Percentiles rank a stretch among this genome's conserved stretches.
These are phyloP conservation scores for Eucalyptus pauciflora DNA, from an alignment of 345 rosid genomes.

Conservation along the genomic window DNA sequence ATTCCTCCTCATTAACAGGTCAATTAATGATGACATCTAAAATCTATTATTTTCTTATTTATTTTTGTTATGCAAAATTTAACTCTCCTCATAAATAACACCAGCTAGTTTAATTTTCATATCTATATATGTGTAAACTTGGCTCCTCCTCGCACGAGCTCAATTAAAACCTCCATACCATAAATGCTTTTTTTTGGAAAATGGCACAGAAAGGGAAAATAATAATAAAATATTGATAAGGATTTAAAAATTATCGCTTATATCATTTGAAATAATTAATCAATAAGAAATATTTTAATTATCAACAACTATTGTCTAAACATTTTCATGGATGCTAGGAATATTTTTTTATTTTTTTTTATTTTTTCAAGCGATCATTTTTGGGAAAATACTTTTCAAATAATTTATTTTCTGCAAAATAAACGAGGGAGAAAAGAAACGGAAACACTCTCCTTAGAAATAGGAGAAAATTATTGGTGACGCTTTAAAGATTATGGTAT, in stretches of 20 bases:
- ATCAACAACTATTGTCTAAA: background rate
- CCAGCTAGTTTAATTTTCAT: background rate
- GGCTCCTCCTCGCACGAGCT: background rate
- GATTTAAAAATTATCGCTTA: too few relatives aligned
- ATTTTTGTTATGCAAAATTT: background rate
- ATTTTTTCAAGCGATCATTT: background rate
- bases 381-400: background rate
- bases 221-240: background rate
- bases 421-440: background rate
- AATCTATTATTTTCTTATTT: background rate
- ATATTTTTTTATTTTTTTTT: background rate
- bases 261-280: background rate
- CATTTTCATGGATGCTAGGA: rapidly evolving
- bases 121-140: background rate
- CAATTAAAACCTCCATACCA: background rate
- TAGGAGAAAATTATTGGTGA: background rate
- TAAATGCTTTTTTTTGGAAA: background rate
- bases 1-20: background rate
- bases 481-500: rapidly evolving
- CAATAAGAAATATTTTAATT: background rate
- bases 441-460: background rate
- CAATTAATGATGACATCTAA: background rate
- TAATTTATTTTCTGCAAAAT: rapidly evolving
- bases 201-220: background rate
- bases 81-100: background rate